These are phyloP conservation scores for Euphorbia corollata DNA, from an alignment of 441 rosid species.

Conservation along the genomic window DNA sequence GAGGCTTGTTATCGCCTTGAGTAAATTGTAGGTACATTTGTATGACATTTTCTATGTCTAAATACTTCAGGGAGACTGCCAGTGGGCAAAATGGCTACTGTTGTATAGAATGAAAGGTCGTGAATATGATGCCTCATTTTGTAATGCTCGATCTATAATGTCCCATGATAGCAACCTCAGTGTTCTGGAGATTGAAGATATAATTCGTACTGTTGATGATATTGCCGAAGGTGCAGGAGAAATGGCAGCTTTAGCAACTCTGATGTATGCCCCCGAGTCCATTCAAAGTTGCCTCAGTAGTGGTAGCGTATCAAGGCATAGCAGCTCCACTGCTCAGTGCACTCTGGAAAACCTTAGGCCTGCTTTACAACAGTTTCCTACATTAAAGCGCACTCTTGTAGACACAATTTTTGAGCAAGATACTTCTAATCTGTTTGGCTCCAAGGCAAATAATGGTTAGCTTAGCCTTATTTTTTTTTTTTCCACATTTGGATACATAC, in stretches of 20 bases:
- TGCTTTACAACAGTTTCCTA: conserved; percentile 72
- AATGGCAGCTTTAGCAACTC: conserved; percentile 97
- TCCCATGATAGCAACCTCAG: conserved; percentile 47
- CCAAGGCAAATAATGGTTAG: conserved; percentile 64
- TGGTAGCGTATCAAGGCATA: conserved; percentile 73
- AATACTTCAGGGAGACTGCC: conserved; percentile 78
- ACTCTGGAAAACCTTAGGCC: conserved; percentile 88
- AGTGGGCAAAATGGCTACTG: conserved; percentile 97
- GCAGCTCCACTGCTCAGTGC: conserved; percentile 81
- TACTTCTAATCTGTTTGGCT: conserved; percentile 45
- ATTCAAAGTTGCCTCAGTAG: conserved; percentile 67
- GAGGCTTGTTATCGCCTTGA: background rate
- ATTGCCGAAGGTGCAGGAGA: conserved; percentile 96
- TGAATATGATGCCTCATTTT: conserved; percentile 97
- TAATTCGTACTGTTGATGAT: conserved; percentile 82
- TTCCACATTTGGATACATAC: conserved; percentile 18
- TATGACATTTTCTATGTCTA: conserved; percentile 15
- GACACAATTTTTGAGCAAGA: conserved; percentile 76
- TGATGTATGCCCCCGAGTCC: conserved; percentile 72
- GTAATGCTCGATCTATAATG: conserved; percentile 75
- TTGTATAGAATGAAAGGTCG: conserved; percentile 74
- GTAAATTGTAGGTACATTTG: conserved; percentile 17
- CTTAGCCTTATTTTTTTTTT: conserved; percentile 19
- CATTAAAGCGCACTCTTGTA: conserved; percentile 74
- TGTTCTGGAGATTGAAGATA: conserved; percentile 55